Conservation (phyloP, 2,329 filamentous ascomycete genomes). For the Fusarium poae region DNA sequence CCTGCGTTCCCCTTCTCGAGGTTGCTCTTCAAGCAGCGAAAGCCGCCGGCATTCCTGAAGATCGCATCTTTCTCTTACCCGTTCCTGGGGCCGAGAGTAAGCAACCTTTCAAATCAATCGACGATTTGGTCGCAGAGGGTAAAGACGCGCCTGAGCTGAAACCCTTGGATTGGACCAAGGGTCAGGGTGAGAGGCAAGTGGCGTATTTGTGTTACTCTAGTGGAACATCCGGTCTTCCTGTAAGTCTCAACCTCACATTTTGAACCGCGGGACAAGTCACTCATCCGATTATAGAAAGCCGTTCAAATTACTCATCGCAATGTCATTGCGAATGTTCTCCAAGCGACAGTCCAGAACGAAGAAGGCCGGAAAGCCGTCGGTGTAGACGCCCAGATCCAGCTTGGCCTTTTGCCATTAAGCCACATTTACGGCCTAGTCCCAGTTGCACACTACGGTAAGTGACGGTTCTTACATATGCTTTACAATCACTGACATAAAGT, state of each 20-base stretch:
- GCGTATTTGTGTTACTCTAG: slow-evolving; percentile 86
- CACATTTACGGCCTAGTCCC: slow-evolving; percentile 86
- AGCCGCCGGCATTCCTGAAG: slow-evolving; percentile 71
- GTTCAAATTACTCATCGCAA: slow-evolving; percentile 86
- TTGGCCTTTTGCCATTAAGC: slow-evolving; percentile 82
- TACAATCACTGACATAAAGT: slow-evolving; percentile 57
- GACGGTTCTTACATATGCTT: too few relatives aligned
- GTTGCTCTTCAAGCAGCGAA: slow-evolving; percentile 74
- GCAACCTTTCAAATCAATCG: slow-evolving; percentile 71
- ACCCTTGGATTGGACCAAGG: slow-evolving; percentile 70
- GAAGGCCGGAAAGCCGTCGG: slow-evolving; percentile 54
- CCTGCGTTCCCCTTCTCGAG: slow-evolving; percentile 74
- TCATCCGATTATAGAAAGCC: slow-evolving; percentile 71
- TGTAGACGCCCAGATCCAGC: slow-evolving; percentile 59
- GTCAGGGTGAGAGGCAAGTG: slow-evolving; percentile 75
- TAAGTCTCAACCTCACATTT: slow-evolving; percentile 53
- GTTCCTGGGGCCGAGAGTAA: slow-evolving; percentile 69
- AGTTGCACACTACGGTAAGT: slow-evolving; percentile 61
- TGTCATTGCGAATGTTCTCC: slow-evolving; percentile 81
- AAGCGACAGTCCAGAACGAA: slow-evolving; percentile 64
- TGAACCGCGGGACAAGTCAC: not conserved
- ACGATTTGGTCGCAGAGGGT: slow-evolving; percentile 75
- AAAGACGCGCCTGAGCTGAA: slow-evolving; percentile 65
- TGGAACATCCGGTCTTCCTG: slow-evolving; percentile 82
- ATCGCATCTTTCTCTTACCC: slow-evolving; percentile 77